Conservation (phyloP, 768 basidiomycete genomes). For the Saitozyma sp. region DNA sequence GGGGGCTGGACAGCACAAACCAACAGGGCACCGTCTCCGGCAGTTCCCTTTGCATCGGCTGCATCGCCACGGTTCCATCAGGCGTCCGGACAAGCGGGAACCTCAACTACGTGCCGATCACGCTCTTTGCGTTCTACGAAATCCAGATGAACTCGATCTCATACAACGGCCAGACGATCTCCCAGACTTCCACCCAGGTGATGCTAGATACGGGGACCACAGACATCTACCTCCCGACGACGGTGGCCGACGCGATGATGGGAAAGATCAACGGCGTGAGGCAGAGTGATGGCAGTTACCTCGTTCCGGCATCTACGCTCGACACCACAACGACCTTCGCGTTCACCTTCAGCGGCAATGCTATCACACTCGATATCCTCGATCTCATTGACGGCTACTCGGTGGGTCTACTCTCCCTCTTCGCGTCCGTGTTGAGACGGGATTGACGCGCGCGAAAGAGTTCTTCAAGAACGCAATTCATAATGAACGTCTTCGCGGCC, state of each 20-base stretch:
- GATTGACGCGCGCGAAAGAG: background rate
- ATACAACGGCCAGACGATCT: conserved; percentile 2
- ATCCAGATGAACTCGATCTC: conserved; percentile 7
- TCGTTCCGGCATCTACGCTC: conserved; percentile 8
- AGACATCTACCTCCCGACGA: conserved; percentile 8
- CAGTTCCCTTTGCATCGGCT: conserved; percentile 8
- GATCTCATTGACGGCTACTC: conserved; percentile 14
- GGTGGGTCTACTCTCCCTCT: background rate
- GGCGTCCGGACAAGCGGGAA: conserved; percentile 6
- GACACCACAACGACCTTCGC: conserved; percentile 4
- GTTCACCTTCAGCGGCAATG: conserved; percentile 6
- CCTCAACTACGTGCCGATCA: conserved; percentile 13
- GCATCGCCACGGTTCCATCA: conserved; percentile 1
- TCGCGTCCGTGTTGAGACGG: background rate
- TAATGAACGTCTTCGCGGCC: conserved; percentile 15
- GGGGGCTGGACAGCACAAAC: conserved; percentile 7
- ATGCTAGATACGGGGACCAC: conserved; percentile 18
- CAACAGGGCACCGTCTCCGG: conserved; percentile 5
- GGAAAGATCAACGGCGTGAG: conserved; percentile 5
- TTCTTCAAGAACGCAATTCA: background rate
- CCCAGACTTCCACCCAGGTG: background rate
- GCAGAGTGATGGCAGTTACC: conserved; percentile 13
- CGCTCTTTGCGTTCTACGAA: conserved; percentile 11
- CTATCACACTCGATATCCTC: conserved; percentile 9
- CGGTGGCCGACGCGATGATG: conserved; percentile 13